phyloP scores from a whole-genome alignment of 2,329 filamentous ascomycete genomes.

The Fusarium citri region DNA sequence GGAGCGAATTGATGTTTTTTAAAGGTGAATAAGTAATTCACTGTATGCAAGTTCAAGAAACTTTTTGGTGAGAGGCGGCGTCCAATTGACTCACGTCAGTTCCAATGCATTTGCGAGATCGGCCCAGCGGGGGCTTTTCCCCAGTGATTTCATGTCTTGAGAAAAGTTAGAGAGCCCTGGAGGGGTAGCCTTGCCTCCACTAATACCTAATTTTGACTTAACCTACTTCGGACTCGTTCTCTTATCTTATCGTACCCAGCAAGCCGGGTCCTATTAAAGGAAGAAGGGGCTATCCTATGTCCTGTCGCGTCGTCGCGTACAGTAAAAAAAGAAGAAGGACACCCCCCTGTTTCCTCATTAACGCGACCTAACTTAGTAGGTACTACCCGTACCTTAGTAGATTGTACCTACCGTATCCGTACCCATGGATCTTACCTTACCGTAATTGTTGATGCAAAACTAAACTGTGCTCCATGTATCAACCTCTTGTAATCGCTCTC shows the following conservation, averaged over 20 bases:
- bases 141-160: slow-evolving; percentile 4
- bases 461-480: slow-evolving; percentile 29
- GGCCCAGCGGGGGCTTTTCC: slow-evolving; percentile 18
- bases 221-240: not conserved
- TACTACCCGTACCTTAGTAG: not conserved
- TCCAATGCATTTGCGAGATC: slow-evolving; percentile 21
- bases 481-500: slow-evolving; percentile 14
- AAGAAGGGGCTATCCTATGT: slow-evolving; percentile 7
- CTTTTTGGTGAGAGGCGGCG: not conserved
- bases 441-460: slow-evolving; percentile 26
- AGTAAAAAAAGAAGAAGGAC: slow-evolving; percentile 4
- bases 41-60: slow-evolving; percentile 8
- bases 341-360: slow-evolving; percentile 27
- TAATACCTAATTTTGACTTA: not conserved
- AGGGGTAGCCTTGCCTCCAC: not conserved
- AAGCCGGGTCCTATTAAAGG: not conserved
- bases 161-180: slow-evolving; percentile 10
- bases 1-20: not conserved
- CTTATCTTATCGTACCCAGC: slow-evolving; percentile 36
- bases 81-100: slow-evolving; percentile 26
- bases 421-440: not conserved
- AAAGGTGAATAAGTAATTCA: slow-evolving; percentile 1
- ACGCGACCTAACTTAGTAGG: slow-evolving; percentile 21
- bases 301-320: slow-evolving; percentile 39
- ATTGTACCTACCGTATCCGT: slow-evolving; percentile 31